Percentiles rank a stretch among this genome's conserved stretches.
Evolutionary conservation across 345 rosid species (phyloP).

Genomic region (Citrus mangshanensis): DNA sequence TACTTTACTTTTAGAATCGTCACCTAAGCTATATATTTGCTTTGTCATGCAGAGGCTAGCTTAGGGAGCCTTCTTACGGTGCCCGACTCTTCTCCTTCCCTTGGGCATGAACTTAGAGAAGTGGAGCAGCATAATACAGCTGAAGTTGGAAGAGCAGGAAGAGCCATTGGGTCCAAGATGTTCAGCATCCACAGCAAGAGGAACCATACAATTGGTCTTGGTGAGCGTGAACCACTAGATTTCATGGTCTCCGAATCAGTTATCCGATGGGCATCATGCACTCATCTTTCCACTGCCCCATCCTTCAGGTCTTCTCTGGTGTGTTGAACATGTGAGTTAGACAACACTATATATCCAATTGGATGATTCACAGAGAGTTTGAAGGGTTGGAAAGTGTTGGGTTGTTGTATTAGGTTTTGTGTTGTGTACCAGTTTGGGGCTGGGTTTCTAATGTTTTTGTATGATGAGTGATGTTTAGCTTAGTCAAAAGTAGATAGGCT

Average conservation of each 20-base stretch:
- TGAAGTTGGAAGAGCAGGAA: constrained; percentile 37
- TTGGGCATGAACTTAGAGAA: constrained; percentile 27
- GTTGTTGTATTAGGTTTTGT: background rate
- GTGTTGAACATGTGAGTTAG: constrained; percentile 29
- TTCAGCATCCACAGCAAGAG: constrained; percentile 48
- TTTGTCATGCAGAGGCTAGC: constrained; percentile 23
- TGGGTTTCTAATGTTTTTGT: constrained; percentile 7
- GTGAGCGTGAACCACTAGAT: constrained; percentile 50
- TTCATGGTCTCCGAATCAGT: constrained; percentile 49
- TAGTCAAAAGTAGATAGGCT: constrained; percentile 1
- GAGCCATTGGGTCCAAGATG: constrained; percentile 33
- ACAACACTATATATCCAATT: background rate
- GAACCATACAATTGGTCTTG: constrained; percentile 57
- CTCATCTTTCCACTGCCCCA: constrained; percentile 47
- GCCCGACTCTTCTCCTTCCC: constrained; percentile 23
- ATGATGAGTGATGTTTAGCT: background rate
- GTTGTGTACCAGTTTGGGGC: background rate
- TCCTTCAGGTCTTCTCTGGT: constrained; percentile 55
- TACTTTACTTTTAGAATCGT: background rate
- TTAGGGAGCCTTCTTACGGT: constrained; percentile 25
- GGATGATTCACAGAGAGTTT: background rate
- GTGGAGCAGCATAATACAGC: constrained; percentile 27
- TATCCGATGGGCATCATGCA: constrained; percentile 70
- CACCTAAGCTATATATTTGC: background rate
- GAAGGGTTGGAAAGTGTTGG: background rate